Conservation (phyloP, 2,329 filamentous ascomycete species). For the Ceratocystis destructans region DNA sequence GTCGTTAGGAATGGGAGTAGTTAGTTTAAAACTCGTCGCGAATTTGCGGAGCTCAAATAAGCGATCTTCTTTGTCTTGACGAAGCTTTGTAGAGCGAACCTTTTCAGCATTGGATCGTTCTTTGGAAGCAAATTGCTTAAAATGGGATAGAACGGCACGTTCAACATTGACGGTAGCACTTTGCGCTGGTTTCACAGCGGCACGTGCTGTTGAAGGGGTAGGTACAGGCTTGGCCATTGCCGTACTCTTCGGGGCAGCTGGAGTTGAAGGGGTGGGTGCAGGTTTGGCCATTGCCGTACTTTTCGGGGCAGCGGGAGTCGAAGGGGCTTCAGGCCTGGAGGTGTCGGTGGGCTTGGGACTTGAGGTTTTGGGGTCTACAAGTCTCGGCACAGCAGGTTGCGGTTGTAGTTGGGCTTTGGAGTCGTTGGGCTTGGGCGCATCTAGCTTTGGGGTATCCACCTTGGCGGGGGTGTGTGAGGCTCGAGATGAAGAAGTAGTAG, state of each 20-base stretch:
- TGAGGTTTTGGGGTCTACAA: conserved; percentile 23
- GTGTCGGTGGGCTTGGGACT: conserved; percentile 19
- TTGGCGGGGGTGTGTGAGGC: conserved; percentile 11
- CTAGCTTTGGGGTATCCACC: conserved; percentile 10
- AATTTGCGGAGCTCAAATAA: conserved; percentile 93
- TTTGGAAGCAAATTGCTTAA: conserved; percentile 49
- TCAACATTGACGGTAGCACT: conserved; percentile 49
- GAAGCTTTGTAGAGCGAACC: conserved; percentile 42
- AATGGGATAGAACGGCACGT: conserved; percentile 46
- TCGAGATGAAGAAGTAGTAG: conserved; percentile 8
- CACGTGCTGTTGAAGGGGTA: neutral
- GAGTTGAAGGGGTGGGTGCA: conserved; percentile 1
- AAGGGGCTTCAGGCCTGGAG: conserved; percentile 24
- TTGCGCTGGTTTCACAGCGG: conserved; percentile 27
- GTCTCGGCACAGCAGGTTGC: conserved; percentile 24
- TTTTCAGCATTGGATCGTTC: conserved; percentile 44
- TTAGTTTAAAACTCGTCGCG: conserved; percentile 82
- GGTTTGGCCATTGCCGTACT: conserved; percentile 1
- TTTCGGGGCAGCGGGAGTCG: conserved; percentile 20
- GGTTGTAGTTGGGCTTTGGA: conserved; percentile 6
- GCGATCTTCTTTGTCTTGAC: conserved; percentile 77
- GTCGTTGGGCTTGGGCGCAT: conserved; percentile 10
- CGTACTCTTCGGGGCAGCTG: conserved; percentile 5
- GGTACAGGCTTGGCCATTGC: conserved; percentile 16
- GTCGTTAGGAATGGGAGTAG: conserved; percentile 81